A percentile compares a stretch with the other conserved stretches of the same genome.
Conservation (phyloP, 805 yeast species). For the Cyberlindnera xylosilytica region DNA sequence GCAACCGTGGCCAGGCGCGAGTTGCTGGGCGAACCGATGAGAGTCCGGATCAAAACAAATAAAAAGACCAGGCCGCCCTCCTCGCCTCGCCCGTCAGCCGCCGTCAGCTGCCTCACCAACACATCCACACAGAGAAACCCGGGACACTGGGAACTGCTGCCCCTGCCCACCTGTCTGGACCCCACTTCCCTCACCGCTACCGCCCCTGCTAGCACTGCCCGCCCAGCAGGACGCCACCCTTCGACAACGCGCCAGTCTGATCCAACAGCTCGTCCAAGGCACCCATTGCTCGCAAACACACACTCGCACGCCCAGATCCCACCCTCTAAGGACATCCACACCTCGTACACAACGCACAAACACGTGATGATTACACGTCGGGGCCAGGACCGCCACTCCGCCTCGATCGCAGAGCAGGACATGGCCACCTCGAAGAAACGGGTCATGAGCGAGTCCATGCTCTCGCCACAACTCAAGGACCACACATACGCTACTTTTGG, state of each 20-base stretch:
- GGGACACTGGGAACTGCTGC: too few relatives aligned
- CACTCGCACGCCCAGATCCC: too few relatives aligned
- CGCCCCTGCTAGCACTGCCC: too few relatives aligned
- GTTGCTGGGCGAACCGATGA: conserved; percentile 17
- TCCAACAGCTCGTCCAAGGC: too few relatives aligned
- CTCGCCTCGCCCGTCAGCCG: conserved; percentile 2
- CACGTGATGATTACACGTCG: conserved; percentile 19
- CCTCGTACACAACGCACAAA: neutral
- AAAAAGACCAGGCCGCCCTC: conserved; percentile 12
- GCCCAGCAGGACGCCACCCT: too few relatives aligned
- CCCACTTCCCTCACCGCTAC: too few relatives aligned
- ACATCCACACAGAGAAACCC: too few relatives aligned
- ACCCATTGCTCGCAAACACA: too few relatives aligned
- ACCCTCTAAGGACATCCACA: too few relatives aligned
- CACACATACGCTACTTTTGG: conserved; percentile 11
- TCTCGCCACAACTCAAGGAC: conserved; percentile 27
- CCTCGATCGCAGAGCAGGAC: conserved; percentile 1
- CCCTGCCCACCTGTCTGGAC: too few relatives aligned
- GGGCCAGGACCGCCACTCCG: conserved; percentile 5
- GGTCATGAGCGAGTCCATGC: conserved; percentile 24
- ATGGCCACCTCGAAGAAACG: conserved; percentile 22
- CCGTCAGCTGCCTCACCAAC: too few relatives aligned
- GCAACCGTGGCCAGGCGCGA: neutral
- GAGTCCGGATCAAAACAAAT: conserved; percentile 16
- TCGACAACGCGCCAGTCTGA: too few relatives aligned